These are phyloP conservation scores for Globisporangium nodosum DNA, from an alignment of 352 stramenopile genomes.

Conservation along the genomic window DNA sequence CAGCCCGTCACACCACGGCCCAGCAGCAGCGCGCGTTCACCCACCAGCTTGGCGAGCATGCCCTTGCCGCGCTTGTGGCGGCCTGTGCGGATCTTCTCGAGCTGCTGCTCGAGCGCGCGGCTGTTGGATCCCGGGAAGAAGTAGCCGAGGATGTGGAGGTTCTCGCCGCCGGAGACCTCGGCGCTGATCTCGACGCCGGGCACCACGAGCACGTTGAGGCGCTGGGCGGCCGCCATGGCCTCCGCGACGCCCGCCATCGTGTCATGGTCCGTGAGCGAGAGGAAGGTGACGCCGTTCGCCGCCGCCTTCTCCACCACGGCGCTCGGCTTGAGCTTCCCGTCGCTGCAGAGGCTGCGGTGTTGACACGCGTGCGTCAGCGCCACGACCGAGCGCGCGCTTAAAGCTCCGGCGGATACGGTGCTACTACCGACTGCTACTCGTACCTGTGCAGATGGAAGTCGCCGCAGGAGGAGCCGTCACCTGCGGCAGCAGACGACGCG, in stretches of 20 bases:
- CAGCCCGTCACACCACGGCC: not conserved
- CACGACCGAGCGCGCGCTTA: not conserved
- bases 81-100: slow-evolving; percentile 73
- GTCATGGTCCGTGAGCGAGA: slow-evolving; percentile 84
- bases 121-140: slow-evolving; percentile 81
- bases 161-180: slow-evolving; percentile 79
- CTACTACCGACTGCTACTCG: no score
- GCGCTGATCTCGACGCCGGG: slow-evolving; percentile 84
- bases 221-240: slow-evolving; percentile 56
- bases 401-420: no score
- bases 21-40: not conserved
- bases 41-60: slow-evolving; percentile 80
- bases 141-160: slow-evolving; percentile 83
- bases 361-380: not conserved
- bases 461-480: slow-evolving; percentile 35
- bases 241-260: slow-evolving; percentile 79
- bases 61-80: slow-evolving; percentile 76
- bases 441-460: slow-evolving; percentile 87
- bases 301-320: slow-evolving; percentile 75
- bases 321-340: slow-evolving; percentile 70
- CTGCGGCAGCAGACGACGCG: slow-evolving; percentile 39
- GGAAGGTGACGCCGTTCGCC: slow-evolving; percentile 71
- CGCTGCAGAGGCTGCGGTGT: slow-evolving; percentile 57
- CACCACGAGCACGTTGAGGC: slow-evolving; percentile 67
- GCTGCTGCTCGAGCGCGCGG: slow-evolving; percentile 57